Evolutionary conservation across 2,329 filamentous ascomycete genomes (phyloP), one percentile per base, ranked within the genome.

Genomic region (Westerdykella aurantiaca): DNA sequence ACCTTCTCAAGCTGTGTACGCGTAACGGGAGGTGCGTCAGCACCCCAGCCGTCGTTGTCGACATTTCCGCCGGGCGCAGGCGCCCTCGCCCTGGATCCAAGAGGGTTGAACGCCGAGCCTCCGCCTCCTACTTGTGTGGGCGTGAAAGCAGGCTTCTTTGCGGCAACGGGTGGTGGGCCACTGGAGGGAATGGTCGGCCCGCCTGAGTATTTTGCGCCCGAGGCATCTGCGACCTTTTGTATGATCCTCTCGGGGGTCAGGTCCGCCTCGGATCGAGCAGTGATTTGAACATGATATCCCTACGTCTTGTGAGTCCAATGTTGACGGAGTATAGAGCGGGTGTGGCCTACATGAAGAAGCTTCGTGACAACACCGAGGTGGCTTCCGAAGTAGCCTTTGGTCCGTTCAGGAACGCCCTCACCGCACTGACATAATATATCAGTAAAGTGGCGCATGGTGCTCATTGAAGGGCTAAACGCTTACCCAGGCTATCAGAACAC

Each of bases 361-460:
- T 95, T 96, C 49, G 89, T 83, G 31, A 97, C 89, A 38, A 88
- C 85, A 48, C 86, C 83, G 38, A 93, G 75, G 70, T 98, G 91
- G 71, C 89, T 96, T 54, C 88, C 95, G 67, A 98, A 98, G 72
- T 97, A 97, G 53, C 93, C 93, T 72, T 97, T 98, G 49, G 91
- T 97, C 60, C 91, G 79, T 72, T 98, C 93, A n/a, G 93, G 93
- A 13, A 98, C 93, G 57, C 93, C 93, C 63, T 94, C 91, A 54
- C 93, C 93, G 68, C 93, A 98, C 86, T 78, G 51, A 7, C 25
- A 39, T 41, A 35, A 41, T 6, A 39, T 37, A 31, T 55, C 44
- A 55, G 50, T 29, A 39, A 29, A 29, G 25, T 33, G 18, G 18
- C 17, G 25, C 3, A 17, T 6, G 18, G 21, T 12, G 13, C 18